Percentiles rank a stretch among this genome's conserved stretches.
Evolutionary conservation across 2,329 filamentous ascomycete genomes (phyloP).

Genomic region (Epichloe amarillans): DNA sequence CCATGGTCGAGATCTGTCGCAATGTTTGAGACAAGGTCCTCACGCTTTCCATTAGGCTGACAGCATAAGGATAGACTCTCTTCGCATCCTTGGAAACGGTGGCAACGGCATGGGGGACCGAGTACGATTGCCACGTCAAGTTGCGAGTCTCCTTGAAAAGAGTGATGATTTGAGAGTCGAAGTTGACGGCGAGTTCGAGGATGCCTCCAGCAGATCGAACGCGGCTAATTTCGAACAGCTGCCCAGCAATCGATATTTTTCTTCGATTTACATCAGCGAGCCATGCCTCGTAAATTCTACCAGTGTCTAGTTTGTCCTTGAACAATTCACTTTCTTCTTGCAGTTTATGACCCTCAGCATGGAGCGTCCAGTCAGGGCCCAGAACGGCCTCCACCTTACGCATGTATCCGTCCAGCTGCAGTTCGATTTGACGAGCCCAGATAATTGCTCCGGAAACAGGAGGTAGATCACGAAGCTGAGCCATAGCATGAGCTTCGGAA

Average conservation of each 20-base stretch:
- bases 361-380: slow-evolving; percentile 85
- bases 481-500: slow-evolving; percentile 96
- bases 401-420: slow-evolving; percentile 93
- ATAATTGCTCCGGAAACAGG: slow-evolving; percentile 96
- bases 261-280: slow-evolving; percentile 76
- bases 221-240: slow-evolving; percentile 78
- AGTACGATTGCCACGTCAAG: slow-evolving; percentile 85
- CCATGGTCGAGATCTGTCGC: slow-evolving; percentile 72
- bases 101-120: slow-evolving; percentile 85
- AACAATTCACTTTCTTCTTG: slow-evolving; percentile 87
- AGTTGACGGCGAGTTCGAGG: slow-evolving; percentile 85
- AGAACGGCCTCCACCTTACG: slow-evolving; percentile 98
- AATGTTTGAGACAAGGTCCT: slow-evolving; percentile 82
- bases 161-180: slow-evolving; percentile 92
- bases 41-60: slow-evolving; percentile 98
- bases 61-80: slow-evolving; percentile 92
- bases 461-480: slow-evolving; percentile 86
- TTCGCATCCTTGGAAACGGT: slow-evolving; percentile 98
- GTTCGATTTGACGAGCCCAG: slow-evolving; percentile 93
- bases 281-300: slow-evolving; percentile 92
- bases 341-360: slow-evolving; percentile 88
- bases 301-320: slow-evolving; percentile 88
- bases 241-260: slow-evolving; percentile 82
- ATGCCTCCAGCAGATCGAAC: slow-evolving; percentile 84
- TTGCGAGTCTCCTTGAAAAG: slow-evolving; percentile 98